A percentile compares a stretch with the other conserved stretches of the same genome.
These are phyloP conservation scores for Suhomyces pyralidae DNA, from an alignment of 805 yeast species.

Conservation along the genomic window DNA sequence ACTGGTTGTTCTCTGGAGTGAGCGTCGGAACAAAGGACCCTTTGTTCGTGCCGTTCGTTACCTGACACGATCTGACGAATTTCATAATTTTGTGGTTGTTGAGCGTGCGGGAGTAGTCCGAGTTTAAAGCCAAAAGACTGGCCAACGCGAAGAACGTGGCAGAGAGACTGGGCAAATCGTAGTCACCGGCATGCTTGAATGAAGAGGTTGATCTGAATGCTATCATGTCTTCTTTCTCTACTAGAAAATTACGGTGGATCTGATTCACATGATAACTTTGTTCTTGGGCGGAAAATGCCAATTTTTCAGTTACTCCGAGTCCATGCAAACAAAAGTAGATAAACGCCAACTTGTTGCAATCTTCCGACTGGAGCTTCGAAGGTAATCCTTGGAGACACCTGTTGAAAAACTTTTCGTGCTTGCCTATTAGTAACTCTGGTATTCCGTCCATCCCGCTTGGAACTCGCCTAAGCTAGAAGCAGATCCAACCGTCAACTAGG, in stretches of 20 bases:
- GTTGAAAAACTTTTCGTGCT: slow-evolving; percentile 45
- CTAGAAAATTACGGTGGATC: slow-evolving; percentile 46
- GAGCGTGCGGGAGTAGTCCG: slow-evolving; percentile 30
- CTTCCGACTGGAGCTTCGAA: slow-evolving; percentile 54
- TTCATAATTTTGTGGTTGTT: slow-evolving; percentile 49
- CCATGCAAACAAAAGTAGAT: slow-evolving; percentile 69
- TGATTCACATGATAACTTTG: slow-evolving; percentile 31
- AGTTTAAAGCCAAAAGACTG: slow-evolving; percentile 49
- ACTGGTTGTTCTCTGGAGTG: slow-evolving; percentile 17
- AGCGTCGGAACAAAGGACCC: slow-evolving; percentile 39
- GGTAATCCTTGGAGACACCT: slow-evolving; percentile 57
- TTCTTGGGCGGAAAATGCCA: slow-evolving; percentile 28
- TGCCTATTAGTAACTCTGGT: slow-evolving; percentile 7
- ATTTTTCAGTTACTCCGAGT: slow-evolving; percentile 42
- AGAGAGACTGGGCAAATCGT: slow-evolving; percentile 65
- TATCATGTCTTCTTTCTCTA: slow-evolving; percentile 31
- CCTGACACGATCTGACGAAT: slow-evolving; percentile 62
- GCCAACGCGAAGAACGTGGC: slow-evolving; percentile 76
- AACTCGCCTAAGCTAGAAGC: neutral
- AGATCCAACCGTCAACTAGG: neutral
- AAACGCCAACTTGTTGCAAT: slow-evolving; percentile 67
- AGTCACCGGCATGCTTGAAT: slow-evolving; percentile 34
- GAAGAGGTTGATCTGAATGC: slow-evolving; percentile 60
- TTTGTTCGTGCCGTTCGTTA: slow-evolving; percentile 20
- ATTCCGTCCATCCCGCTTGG: neutral